Base-by-base conservation (phyloP, 2,329 filamentous ascomycete species). In the Fulvia fulva region DNA sequence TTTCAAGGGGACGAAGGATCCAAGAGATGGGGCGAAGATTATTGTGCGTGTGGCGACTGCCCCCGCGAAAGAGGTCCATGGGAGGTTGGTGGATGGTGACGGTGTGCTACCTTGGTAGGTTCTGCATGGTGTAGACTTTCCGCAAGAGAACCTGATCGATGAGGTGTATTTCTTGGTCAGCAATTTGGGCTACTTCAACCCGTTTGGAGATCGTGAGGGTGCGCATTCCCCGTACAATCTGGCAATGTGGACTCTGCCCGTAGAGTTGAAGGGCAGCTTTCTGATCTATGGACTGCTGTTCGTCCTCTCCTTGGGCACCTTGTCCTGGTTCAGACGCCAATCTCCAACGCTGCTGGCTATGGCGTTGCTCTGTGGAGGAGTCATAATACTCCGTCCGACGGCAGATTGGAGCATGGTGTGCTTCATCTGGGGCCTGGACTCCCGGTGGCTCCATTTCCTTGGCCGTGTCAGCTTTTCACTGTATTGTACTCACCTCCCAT, bases 391-490 rank as follows among this genome's bases (percentile, higher is more conserved):
- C 22, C 56, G 59, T 3, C 21, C 45, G 14, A 52, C 52, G 12
- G 63, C 57, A 25, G 54, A 63, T 28, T 65, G 63, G 63, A 58
- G 59, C 22, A 55, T 59, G 46, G 61, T 59, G 2, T 54, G 56
- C 28, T 65, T 65, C 53, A 44, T 60, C 16, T 55, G 54, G 22
- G 63, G 63, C 2, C 60, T 65, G 34, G 46, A 61, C 5, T 72
- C 74, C 1, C 65, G 71, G 1, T 62, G 76, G 21, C 74, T 83
- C 2, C 82, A 84, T 66, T 86, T 85, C 70, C 73, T 86, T 7
- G 83, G 83, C 58, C 80, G 79, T 66, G 80, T 86, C 63, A 84
- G 81, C 52, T 87, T 83, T 67, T 80, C 82, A 53, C 68, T 87
- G 28, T 87, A 86, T 68, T 76, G 86, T 11, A 80, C 85, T 76